Conservation (phyloP, 148 eudicot species). For the Vaccinium macrocarpon region DNA sequence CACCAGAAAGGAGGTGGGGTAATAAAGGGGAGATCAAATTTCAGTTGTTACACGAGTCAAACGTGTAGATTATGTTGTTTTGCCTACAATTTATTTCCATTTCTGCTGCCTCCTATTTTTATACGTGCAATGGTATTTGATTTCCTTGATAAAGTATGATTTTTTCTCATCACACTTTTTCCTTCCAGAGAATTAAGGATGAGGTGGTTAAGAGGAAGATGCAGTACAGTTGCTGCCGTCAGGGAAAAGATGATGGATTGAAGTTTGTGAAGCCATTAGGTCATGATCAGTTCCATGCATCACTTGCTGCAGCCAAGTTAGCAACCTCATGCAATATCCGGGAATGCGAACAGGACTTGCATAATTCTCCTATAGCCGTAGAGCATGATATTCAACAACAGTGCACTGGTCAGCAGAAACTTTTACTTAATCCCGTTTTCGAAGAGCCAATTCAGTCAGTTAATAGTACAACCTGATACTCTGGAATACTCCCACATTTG, state of each 20-base stretch:
- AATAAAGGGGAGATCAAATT: neutral
- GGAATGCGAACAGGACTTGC: slow-evolving; percentile 28
- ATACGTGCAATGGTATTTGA: neutral
- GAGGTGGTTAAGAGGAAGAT: slow-evolving; percentile 49
- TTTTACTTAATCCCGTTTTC: slow-evolving; percentile 26
- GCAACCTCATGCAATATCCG: slow-evolving; percentile 15
- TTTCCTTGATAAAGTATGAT: neutral
- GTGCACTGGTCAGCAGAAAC: slow-evolving; percentile 36
- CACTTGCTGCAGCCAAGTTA: slow-evolving; percentile 41
- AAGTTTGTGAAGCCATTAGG: slow-evolving; percentile 45
- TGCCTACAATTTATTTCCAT: too few relatives aligned
- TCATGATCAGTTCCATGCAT: slow-evolving; percentile 56
- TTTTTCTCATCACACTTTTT: slow-evolving; percentile 10
- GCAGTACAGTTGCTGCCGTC: slow-evolving; percentile 28
- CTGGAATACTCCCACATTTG: neutral
- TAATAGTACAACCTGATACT: slow-evolving; percentile 33
- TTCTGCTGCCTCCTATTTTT: neutral
- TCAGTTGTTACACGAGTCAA: neutral
- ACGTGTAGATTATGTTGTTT: neutral
- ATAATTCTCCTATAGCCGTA: slow-evolving; percentile 18
- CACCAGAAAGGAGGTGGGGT: neutral
- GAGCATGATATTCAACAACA: slow-evolving; percentile 27
- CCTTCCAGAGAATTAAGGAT: slow-evolving; percentile 52
- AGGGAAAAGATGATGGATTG: slow-evolving; percentile 28
- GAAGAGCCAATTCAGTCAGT: slow-evolving; percentile 50